Base-by-base conservation (phyloP, 2,329 filamentous ascomycete genomes). In the Emmonsiellopsis sp. region DNA sequence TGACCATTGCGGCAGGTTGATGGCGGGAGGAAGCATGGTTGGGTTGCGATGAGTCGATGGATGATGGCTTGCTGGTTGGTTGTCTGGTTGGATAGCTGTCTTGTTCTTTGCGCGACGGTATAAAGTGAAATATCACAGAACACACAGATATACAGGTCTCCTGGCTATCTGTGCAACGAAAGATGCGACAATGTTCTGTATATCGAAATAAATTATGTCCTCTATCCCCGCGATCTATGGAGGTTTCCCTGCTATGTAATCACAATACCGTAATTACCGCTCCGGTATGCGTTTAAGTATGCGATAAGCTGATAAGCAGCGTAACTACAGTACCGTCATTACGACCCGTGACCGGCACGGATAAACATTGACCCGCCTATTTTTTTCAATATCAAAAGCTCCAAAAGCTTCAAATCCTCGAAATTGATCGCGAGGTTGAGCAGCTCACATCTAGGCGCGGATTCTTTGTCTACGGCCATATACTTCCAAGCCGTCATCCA, bases 1-100 rank as follows among this genome's bases (percentile, higher is more conserved):
- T 36, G 65, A 74, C 73, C 73, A 75, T 71, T 70, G 73, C 0
- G 73, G 73, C 39, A 75, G 68, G 55, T 75, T 75, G 6, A 75
- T 62, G 7, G 71, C 67, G 17, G 68, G 68, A 21, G 63, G 65
- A 39, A 71, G 62, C 68, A 71, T 71, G 39, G 36, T 52, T 42
- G 46, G 27, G 36, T 39, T 10, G 3, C 13, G 36, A 7, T 39
- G 36, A 10, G 36, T 1, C 36, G 36, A 10, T 5, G 36, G 36
- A 10, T 39, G n/a, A n/a, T n/a, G n/a, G n/a, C n/a, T n/a, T n/a
- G n/a, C n/a, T n/a, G n/a, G n/a, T n/a, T n/a, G 11, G 6, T 33
- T 47, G 32, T 47, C 5, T 8, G 40, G 40, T 13, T 8, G 40
- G 21, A 43, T n/a, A n/a, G 21, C 17, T 27, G 42, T 31, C 11